Evolutionary conservation across 225 moss, liverwort and hornwort genomes (phyloP).

Genomic region (Pseudisothecium myosuroides): DNA sequence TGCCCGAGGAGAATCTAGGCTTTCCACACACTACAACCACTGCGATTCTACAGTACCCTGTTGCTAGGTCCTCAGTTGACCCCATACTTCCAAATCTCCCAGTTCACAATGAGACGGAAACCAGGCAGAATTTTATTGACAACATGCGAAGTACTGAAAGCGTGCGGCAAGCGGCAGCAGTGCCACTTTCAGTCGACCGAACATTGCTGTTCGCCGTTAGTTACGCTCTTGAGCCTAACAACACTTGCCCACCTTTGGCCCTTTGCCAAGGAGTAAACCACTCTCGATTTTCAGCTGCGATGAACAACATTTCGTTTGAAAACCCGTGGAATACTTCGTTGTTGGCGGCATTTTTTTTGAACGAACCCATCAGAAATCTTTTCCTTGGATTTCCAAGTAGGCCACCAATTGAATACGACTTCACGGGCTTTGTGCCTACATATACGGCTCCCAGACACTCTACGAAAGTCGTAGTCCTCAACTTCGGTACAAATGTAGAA

Average conservation of each 20-base stretch:
- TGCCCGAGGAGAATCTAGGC: slow-evolving; percentile 1
- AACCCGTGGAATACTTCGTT: slow-evolving; percentile 47
- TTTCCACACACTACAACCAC: slow-evolving; percentile 29
- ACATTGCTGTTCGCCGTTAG: slow-evolving; percentile 28
- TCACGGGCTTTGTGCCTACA: slow-evolving; percentile 17
- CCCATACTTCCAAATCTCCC: slow-evolving; percentile 38
- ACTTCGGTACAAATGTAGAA: slow-evolving; percentile 33
- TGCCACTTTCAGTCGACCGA: slow-evolving; percentile 24
- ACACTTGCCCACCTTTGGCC: slow-evolving; percentile 21
- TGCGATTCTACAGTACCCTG: slow-evolving; percentile 32
- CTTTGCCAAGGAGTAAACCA: slow-evolving; percentile 26
- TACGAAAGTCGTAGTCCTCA: slow-evolving; percentile 36
- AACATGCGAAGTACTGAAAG: slow-evolving; percentile 17
- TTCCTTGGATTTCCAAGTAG: slow-evolving; percentile 34
- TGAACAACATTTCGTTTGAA: slow-evolving; percentile 47
- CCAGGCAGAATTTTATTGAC: slow-evolving; percentile 15
- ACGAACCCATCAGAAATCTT: slow-evolving; percentile 4
- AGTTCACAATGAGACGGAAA: slow-evolving; percentile 21
- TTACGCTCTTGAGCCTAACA: slow-evolving; percentile 31
- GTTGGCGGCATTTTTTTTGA: slow-evolving; percentile 29
- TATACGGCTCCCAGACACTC: slow-evolving; percentile 14
- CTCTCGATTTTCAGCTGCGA: slow-evolving; percentile 26
- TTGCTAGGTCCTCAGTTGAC: background rate
- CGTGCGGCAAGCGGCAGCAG: background rate
- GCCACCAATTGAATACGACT: slow-evolving; percentile 16